Conservation (phyloP, 176 grass and related monocot species). For the Lolium multiflorum region DNA sequence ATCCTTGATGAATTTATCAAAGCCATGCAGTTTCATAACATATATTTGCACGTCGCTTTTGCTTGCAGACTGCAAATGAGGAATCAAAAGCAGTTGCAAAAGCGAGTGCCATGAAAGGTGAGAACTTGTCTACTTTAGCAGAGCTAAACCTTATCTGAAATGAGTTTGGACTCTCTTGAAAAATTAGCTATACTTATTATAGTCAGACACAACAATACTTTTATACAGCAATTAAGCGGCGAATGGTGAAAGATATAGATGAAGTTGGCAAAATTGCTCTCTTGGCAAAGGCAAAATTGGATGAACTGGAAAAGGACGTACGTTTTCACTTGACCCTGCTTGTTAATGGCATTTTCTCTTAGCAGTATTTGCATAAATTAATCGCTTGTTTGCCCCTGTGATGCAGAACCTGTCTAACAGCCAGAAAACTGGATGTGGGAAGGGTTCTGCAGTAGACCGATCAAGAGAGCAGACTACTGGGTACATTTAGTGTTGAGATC, state of each 20-base stretch:
- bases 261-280: constrained; percentile 90
- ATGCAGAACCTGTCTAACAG: constrained; percentile 83
- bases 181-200: constrained; percentile 26
- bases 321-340: constrained; percentile 38
- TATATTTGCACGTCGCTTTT: constrained; percentile 25
- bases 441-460: constrained; percentile 88
- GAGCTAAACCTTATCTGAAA: constrained; percentile 48
- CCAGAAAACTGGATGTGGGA: constrained; percentile 92
- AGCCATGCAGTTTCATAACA: neutral
- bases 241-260: constrained; percentile 97
- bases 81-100: constrained; percentile 93
- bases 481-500: constrained; percentile 52
- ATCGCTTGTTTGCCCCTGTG: constrained; percentile 7
- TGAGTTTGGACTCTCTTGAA: constrained; percentile 37
- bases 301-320: constrained; percentile 95
- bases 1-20: neutral
- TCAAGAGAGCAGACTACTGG: constrained; percentile 88
- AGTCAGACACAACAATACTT: constrained; percentile 10
- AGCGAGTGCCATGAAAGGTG: constrained; percentile 90
- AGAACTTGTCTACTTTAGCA: constrained; percentile 7
- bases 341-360: neutral
- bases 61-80: constrained; percentile 76
- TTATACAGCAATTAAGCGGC: constrained; percentile 82
- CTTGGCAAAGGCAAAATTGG: constrained; percentile 79
- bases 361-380: constrained; percentile 14